Evolutionary conservation across 2,329 filamentous ascomycete species (phyloP).

Genomic region (Cordyceps militaris): DNA sequence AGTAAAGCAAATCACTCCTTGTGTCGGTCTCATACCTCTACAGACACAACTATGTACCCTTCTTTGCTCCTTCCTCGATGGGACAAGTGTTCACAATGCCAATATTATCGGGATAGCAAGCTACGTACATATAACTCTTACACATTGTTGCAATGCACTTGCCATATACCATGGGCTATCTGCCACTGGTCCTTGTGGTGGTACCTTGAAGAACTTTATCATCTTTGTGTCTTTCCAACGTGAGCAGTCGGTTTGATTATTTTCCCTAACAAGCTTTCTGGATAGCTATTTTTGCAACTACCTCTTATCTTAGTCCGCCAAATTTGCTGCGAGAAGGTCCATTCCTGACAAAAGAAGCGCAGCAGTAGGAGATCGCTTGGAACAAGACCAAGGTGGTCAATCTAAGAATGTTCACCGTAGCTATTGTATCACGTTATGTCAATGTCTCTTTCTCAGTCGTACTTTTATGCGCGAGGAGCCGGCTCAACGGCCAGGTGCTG

Average conservation of each 20-base stretch:
- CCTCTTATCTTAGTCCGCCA: conserved; percentile 48
- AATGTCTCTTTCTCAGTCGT: conserved; percentile 11
- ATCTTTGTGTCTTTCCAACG: conserved; percentile 32
- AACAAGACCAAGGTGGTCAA: conserved; percentile 28
- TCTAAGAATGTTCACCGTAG: conserved; percentile 23
- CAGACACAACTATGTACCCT: conserved; percentile 28
- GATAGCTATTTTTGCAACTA: conserved; percentile 46
- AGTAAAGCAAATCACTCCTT: too few species aligned
- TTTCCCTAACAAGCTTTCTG: conserved; percentile 18
- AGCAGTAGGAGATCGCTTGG: conserved; percentile 38
- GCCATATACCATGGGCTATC: conserved; percentile 58
- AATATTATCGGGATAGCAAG: conserved; percentile 56
- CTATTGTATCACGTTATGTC: neutral
- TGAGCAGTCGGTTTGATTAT: neutral
- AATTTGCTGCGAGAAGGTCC: conserved; percentile 46
- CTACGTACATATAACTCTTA: conserved; percentile 50
- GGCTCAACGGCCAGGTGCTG: conserved; percentile 56
- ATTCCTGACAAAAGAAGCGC: conserved; percentile 48
- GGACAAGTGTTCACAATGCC: conserved; percentile 68
- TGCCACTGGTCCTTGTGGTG: conserved; percentile 48
- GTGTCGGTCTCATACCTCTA: neutral
- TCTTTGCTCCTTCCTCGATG: conserved; percentile 57
- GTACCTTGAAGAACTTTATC: conserved; percentile 53
- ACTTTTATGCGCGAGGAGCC: conserved; percentile 33
- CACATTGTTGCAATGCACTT: conserved; percentile 58